Base-by-base conservation (phyloP, 148 eudicot species). In the Spergularia bocconei region DNA sequence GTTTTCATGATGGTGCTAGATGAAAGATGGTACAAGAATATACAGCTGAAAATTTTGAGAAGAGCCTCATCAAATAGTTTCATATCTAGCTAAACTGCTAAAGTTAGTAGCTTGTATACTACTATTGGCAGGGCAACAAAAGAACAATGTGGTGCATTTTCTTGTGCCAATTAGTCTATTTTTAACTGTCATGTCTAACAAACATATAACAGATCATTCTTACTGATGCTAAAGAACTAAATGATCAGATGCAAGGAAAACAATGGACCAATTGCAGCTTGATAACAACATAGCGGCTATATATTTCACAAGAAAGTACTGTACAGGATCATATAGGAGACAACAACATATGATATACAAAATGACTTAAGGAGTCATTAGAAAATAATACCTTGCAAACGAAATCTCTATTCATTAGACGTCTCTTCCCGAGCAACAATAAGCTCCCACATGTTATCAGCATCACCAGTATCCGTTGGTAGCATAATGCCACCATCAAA, bases 361-460 rank as follows among this genome's bases (percentile, higher is more conserved):
- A 68, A 73, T 29, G 39, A 68, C 16, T 52, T 13, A 50, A 50
- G 44, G 60, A 13, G 54, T 50, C 73, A 50, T 16, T 47, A 16
- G 38, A 72, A 29, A 51, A 73, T 38, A 69, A 79, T 67, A 79
- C 82, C 77, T 51, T 67, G 72, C n/a, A 20, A 64, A 6, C 38
- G 70, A 74, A 51, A 39, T 23, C 29, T 38, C 72, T 63, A 73
- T 70, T 74, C 20, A 21, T 53, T 11, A 4, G 63, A 73, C 12
- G 51, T 17, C 60, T 86, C 89, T 51, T 88, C 88, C 57, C 76
- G 84, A 78, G 90, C 82, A 66, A 89, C 93, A 33, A 89, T 84
- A 61, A 87, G 91, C 73, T 89, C 93, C 29, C 72, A 77, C 11
- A 84, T 62, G n/a, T 67, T 66, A 75, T 77, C 87, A 33, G 64